Evolutionary conservation across 371 early-diverging fungal species (phyloP), one percentile per base, ranked within the genome.

Genomic region (Saksenaea vasiformis): DNA sequence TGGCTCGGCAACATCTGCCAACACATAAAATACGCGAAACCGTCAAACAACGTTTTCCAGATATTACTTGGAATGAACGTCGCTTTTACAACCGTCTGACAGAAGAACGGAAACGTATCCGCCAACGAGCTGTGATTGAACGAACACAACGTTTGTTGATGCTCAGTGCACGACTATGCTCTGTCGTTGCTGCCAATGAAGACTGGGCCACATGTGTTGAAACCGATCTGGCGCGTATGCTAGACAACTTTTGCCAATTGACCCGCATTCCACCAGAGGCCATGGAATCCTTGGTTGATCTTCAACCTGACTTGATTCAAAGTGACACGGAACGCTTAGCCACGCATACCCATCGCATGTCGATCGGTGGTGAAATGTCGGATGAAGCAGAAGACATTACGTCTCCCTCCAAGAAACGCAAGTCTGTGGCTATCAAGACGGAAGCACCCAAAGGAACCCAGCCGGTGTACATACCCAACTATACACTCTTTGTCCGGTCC

Each of bases 11-110:
- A 47, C 19, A 56, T 17, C 34, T 54, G 39, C 43, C 44, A 56
- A 44, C 57, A 56, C 64, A 57, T 47, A 35, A 44, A 56, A 63
- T 36, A 55, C 15, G 64, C 36, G 15, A 56, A 63, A 22, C 44
- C n/a, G 34, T 44, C 60, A 55, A 85, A 47, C 76, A 77, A 3
- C 79, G 79, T 38, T 87, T 84, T 62, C 85, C 86, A 7, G 73
- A 82, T 31, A 76, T 85, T 22, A 71, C 78, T 13, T 85, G 86
- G 86, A 85, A 85, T 56, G 87, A 87, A 43, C 76, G 85, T 10
- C 67, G 85, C 5, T 87, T 87, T 56, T 85, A 85, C 36, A 85
- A 84, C 58, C 73, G 86, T 19, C 66, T 87, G 47, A 80, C 85
- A 4, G 86, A 87, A 62, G 87, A 85, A 57, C 74, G 87, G 31